Evolutionary conservation across 495 filamentous ascomycete genomes (phyloP).

Genomic region (Podospora fimiseda): DNA sequence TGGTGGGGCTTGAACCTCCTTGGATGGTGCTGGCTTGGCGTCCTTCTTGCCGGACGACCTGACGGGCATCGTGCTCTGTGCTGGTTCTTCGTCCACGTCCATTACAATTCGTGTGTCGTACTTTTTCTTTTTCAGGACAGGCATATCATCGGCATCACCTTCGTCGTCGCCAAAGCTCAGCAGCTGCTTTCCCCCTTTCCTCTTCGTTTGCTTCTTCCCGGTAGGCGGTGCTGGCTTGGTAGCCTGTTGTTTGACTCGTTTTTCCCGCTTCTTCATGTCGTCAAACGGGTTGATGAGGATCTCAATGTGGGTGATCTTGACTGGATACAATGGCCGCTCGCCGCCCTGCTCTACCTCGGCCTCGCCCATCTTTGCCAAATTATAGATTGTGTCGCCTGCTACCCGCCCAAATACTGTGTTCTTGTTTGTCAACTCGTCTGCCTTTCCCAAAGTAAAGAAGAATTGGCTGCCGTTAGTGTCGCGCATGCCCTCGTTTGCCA

Average conservation of each 20-base stretch:
- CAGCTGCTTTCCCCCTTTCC: conserved; percentile 69
- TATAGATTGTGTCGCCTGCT: conserved; percentile 92
- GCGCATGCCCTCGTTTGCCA: conserved; percentile 74
- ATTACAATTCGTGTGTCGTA: conserved; percentile 82
- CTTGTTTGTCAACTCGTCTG: conserved; percentile 75
- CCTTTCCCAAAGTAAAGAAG: conserved; percentile 82
- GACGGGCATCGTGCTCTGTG: conserved; percentile 18
- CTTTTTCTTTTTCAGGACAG: conserved; percentile 77
- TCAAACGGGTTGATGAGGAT: conserved; percentile 86
- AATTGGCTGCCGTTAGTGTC: conserved; percentile 92
- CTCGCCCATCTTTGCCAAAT: conserved; percentile 86
- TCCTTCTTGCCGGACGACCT: conserved; percentile 26
- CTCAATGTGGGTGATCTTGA: conserved; percentile 71
- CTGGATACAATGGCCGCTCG: conserved; percentile 84
- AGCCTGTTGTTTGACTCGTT: conserved; percentile 35
- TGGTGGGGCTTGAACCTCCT: conserved; percentile 24
- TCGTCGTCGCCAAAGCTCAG: conserved; percentile 90
- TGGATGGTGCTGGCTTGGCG: conserved; percentile 22
- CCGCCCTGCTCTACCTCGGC: conserved; percentile 69
- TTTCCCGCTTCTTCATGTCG: conserved; percentile 71
- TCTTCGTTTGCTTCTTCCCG: conserved; percentile 70
- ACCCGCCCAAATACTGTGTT: conserved; percentile 93
- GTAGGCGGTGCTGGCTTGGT: conserved; percentile 26
- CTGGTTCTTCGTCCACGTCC: conserved; percentile 39
- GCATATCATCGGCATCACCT: conserved; percentile 56